phyloP scores from a whole-genome alignment of 768 basidiomycete genomes.

The Clitopilus hobsonii region DNA sequence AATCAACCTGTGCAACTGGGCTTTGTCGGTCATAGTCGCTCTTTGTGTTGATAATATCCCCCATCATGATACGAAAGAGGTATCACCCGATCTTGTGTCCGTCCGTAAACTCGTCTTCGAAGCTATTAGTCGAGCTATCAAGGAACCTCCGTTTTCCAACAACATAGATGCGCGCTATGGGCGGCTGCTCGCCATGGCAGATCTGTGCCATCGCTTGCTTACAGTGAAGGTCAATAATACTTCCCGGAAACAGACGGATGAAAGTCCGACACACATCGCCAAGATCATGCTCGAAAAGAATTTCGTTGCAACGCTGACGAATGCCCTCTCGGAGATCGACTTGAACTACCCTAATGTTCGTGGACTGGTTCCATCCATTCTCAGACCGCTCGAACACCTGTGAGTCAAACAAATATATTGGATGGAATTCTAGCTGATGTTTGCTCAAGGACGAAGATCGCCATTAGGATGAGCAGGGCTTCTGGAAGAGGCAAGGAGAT shows the following conservation, averaged over 20 bases:
- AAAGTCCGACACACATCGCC: slow-evolving; percentile 86
- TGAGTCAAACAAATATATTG: slow-evolving; percentile 30
- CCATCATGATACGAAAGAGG: slow-evolving; percentile 66
- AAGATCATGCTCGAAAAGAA: slow-evolving; percentile 99
- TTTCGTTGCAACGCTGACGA: slow-evolving; percentile 85
- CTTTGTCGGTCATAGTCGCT: slow-evolving; percentile 85
- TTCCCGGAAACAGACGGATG: slow-evolving; percentile 58
- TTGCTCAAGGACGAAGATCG: slow-evolving; percentile 75
- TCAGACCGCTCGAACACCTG: slow-evolving; percentile 89
- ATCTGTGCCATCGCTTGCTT: slow-evolving; percentile 84
- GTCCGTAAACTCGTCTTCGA: slow-evolving; percentile 93
- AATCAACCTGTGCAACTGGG: slow-evolving; percentile 73
- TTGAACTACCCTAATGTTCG: slow-evolving; percentile 93
- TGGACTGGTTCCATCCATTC: slow-evolving; percentile 77
- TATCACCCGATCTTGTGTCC: slow-evolving; percentile 73
- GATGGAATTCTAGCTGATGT: slow-evolving; percentile 7
- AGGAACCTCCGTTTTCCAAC: slow-evolving; percentile 63
- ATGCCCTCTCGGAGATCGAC: slow-evolving; percentile 86
- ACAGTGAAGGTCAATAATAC: slow-evolving; percentile 65
- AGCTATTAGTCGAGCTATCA: slow-evolving; percentile 79
- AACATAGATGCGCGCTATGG: slow-evolving; percentile 77
- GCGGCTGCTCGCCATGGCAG: slow-evolving; percentile 78
- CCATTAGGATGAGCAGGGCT: slow-evolving; percentile 95
- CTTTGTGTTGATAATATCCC: slow-evolving; percentile 85
- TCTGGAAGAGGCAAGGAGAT: slow-evolving; percentile 61